Evolutionary conservation across 2,329 filamentous ascomycete species (phyloP).

Genomic region (Pseudohalonectria lignicola): DNA sequence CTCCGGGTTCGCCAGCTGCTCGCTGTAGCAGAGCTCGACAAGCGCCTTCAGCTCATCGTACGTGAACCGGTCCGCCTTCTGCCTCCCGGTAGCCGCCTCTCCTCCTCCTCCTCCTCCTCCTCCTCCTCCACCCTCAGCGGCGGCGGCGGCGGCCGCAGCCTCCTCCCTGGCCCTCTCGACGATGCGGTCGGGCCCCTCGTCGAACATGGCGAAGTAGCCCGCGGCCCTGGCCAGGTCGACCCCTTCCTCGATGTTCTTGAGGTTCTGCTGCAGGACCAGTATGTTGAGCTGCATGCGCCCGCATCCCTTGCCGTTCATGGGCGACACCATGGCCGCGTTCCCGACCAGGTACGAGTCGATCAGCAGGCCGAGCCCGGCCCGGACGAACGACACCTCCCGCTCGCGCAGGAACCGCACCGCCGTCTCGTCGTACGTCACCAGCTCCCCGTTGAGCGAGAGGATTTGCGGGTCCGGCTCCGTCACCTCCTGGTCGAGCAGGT

Average conservation of each 20-base stretch:
- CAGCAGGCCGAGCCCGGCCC: constrained; percentile 63
- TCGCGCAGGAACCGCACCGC: constrained; percentile 61
- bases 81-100: constrained; percentile 13
- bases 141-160: constrained; percentile 21
- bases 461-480: constrained; percentile 71
- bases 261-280: constrained; percentile 87
- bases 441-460: constrained; percentile 69
- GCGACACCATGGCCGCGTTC: constrained; percentile 58
- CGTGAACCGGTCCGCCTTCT: constrained; percentile 40
- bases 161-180: constrained; percentile 48
- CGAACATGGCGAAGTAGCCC: constrained; percentile 60
- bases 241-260: constrained; percentile 78
- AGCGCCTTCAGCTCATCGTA: constrained; percentile 58
- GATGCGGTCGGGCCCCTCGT: constrained; percentile 52
- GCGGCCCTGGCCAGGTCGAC: constrained; percentile 53
- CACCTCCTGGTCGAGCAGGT: constrained; percentile 59
- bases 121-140: constrained; percentile 21
- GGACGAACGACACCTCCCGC: constrained; percentile 64
- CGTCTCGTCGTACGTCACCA: constrained; percentile 82
- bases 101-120: constrained; percentile 3
- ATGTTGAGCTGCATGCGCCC: constrained; percentile 90
- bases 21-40: constrained; percentile 57
- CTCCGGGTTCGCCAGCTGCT: constrained; percentile 54
- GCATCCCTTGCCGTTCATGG: constrained; percentile 77
- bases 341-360: constrained; percentile 71